Evolutionary conservation across 306 rosid genomes (phyloP).

Genomic region (Ammopiptanthus mongolicus): DNA sequence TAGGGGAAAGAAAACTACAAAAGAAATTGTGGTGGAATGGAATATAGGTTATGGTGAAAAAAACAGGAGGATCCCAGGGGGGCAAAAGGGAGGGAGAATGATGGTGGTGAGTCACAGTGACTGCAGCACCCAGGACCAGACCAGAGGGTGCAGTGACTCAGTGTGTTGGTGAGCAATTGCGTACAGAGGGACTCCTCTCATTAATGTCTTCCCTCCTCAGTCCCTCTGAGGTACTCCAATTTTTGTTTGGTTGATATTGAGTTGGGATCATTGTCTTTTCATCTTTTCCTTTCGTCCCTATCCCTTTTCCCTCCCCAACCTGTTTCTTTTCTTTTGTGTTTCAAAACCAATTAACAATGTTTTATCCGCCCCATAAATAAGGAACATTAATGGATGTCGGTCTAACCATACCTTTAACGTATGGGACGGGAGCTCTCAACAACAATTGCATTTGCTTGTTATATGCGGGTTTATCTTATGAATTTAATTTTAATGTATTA

Average conservation of each 20-base stretch:
- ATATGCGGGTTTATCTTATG: neutral
- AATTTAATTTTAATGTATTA: no score
- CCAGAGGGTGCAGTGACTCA: conserved; percentile 36
- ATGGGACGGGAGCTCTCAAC: neutral
- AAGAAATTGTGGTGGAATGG: neutral
- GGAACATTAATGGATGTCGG: neutral
- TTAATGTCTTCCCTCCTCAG: conserved; percentile 28
- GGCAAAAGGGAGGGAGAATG: conserved; percentile 36
- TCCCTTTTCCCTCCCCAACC: neutral
- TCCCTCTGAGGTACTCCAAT: conserved; percentile 10
- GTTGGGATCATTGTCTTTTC: conserved; percentile 28
- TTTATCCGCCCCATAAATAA: neutral
- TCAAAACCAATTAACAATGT: neutral
- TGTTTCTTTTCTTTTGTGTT: neutral
- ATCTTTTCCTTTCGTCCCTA: conserved; percentile 4
- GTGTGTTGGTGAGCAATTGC: conserved; percentile 71
- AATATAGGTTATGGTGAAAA: neutral
- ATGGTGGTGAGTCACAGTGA: conserved; percentile 27
- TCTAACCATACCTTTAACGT: neutral
- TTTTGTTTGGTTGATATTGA: neutral
- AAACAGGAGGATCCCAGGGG: conserved; percentile 2
- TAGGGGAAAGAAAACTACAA: neutral
- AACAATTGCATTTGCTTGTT: neutral
- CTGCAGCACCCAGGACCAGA: conserved; percentile 18
- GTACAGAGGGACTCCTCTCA: conserved; percentile 41